Evolutionary conservation across 306 rosid genomes (phyloP), one percentile per base, ranked within the genome.

Genomic region (Mucuna pruriens): DNA sequence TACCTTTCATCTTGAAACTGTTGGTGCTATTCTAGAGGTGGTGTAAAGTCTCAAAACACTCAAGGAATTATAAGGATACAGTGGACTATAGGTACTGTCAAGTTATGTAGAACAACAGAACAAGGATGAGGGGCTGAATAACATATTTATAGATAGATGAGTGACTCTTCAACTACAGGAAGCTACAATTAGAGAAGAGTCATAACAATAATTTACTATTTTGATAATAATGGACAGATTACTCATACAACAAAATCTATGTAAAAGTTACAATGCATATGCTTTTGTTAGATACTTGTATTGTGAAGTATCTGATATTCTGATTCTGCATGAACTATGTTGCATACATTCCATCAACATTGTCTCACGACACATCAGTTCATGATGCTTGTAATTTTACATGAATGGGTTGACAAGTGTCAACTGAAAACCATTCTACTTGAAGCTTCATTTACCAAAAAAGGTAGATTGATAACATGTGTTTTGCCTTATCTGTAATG

Each of bases 271-370:
- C 5, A 6, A 12, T 64, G 65, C 48, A 38, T 66, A 57, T 81
- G 38, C 61, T 73, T 71, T 63, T 25, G 5, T 48, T 75, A 17
- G 29, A 48, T 65, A 44, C n/a, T 64, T 79, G 75, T 34, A 8
- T 52, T 64, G 44, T 31, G 52, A 57, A 57, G 33, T 66, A 16
- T 69, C 31, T 71, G 76, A 12, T 55, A n/a, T 13, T 69, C 31
- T 71, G 76, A 12, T 55, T 23, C 17, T 54, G 54, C 39, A 19
- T 77, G 61, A 72, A 65, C 25, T n/a, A 26, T 71, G 73, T 65
- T 76, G 73, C 38, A 7, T 71, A 44, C 19, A 15, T 51, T 77
- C 60, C 65, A 54, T 77, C 36, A 65, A 55, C 44, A 31, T 68
- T 8, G 25, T 67, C 51, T 54, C 55, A 45, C 16, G 26, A 71